Evolutionary conservation across 2,329 filamentous ascomycete species (phyloP).

Genomic region (Colletotrichum falcatum): DNA sequence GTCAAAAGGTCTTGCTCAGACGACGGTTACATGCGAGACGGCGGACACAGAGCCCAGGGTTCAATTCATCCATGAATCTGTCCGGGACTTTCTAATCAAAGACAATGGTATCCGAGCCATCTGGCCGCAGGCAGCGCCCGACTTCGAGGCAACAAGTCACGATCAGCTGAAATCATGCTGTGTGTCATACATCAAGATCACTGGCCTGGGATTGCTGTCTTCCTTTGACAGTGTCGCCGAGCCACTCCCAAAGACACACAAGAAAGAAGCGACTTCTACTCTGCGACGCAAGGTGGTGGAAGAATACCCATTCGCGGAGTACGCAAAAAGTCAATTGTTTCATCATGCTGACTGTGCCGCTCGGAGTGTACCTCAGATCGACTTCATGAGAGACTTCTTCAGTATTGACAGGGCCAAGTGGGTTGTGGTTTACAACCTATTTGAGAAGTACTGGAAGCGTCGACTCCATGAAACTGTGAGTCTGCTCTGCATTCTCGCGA

Average conservation of each 20-base stretch:
- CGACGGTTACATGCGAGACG: slow-evolving; percentile 45
- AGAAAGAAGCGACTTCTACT: neutral
- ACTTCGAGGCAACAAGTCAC: neutral
- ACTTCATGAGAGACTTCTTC: neutral
- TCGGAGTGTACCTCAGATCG: neutral
- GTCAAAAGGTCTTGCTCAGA: slow-evolving; percentile 61
- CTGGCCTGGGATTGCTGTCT: neutral
- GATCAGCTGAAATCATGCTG: slow-evolving; percentile 4
- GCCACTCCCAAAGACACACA: neutral
- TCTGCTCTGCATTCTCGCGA: neutral
- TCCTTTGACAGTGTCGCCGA: neutral
- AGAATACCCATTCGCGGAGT: neutral
- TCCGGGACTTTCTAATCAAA: slow-evolving; percentile 55
- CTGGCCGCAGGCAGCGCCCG: neutral
- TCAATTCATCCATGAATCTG: slow-evolving; percentile 63
- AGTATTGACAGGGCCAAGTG: neutral
- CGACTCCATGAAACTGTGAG: neutral
- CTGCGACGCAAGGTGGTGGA: neutral
- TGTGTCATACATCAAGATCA: neutral
- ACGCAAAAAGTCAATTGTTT: neutral
- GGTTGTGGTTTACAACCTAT: neutral
- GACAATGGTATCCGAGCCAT: neutral
- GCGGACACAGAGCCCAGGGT: slow-evolving; percentile 45
- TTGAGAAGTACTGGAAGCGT: neutral
- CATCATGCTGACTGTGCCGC: neutral